Percentiles rank a stretch among this genome's conserved stretches.
Evolutionary conservation across 768 basidiomycete species (phyloP).

Genomic region (Tricholoma bakamatsutake): DNA sequence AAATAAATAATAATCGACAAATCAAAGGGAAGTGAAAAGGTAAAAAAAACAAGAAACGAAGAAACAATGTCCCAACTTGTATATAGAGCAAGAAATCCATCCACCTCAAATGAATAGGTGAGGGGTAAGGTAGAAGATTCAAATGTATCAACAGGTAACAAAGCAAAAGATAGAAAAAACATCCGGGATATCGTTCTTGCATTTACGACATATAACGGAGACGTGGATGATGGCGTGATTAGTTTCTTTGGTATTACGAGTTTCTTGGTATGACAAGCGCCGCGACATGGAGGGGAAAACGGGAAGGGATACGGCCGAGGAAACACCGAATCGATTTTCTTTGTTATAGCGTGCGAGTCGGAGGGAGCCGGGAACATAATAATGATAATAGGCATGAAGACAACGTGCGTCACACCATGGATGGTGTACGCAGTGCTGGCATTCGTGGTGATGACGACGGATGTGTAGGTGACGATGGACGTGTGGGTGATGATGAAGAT

Average conservation of each 20-base stretch:
- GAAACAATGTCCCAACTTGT: background rate
- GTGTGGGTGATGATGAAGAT: background rate
- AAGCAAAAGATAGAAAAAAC: background rate
- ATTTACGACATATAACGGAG: background rate
- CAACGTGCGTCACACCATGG: slow-evolving; percentile 14
- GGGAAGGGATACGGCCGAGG: background rate
- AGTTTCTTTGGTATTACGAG: background rate
- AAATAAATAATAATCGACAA: background rate
- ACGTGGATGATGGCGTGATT: background rate
- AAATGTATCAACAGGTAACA: background rate
- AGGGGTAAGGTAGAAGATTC: background rate
- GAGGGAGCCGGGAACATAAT: slow-evolving; percentile 12
- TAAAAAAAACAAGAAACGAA: background rate
- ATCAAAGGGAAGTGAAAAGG: background rate
- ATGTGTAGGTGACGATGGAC: background rate
- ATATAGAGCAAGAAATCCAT: background rate
- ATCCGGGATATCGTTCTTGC: slow-evolving; percentile 1
- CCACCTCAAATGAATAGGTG: background rate
- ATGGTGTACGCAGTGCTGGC: slow-evolving; percentile 8
- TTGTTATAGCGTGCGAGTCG: slow-evolving; percentile 4
- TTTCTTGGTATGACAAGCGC: background rate
- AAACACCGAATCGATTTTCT: background rate
- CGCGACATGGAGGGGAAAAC: background rate
- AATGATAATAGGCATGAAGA: slow-evolving; percentile 11
- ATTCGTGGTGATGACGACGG: background rate